phyloP scores from a whole-genome alignment of 768 basidiomycete species.

The Lactifluus echinatus region DNA sequence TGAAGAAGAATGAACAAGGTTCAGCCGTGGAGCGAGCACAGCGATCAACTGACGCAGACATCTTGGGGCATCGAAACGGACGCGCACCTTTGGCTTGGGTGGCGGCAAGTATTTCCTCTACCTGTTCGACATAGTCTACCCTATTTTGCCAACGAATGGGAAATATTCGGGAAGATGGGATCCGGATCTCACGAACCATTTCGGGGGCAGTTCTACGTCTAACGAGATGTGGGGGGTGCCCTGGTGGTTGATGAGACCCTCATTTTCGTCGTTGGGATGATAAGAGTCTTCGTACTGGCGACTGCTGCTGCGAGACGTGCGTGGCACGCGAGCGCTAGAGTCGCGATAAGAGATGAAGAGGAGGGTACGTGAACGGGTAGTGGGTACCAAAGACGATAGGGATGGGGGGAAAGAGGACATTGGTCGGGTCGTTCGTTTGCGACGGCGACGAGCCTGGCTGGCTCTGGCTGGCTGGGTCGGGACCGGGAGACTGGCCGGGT shows the following conservation, averaged over 20 bases:
- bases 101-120: constrained; percentile 65
- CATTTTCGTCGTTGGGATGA: constrained; percentile 51
- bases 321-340: constrained; percentile 47
- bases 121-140: constrained; percentile 90
- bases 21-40: constrained; percentile 17
- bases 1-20: constrained; percentile 20
- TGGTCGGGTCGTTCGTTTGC: not conserved
- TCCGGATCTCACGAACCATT: constrained; percentile 50
- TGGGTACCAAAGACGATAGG: constrained; percentile 27
- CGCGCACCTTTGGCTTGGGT: constrained; percentile 72
- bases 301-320: constrained; percentile 28
- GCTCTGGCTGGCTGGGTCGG: no score
- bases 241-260: constrained; percentile 47
- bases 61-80: constrained; percentile 8
- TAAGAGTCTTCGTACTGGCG: constrained; percentile 42
- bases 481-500: no score
- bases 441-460: no score
- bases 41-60: constrained; percentile 15
- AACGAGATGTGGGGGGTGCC: constrained; percentile 44
- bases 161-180: constrained; percentile 18
- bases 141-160: constrained; percentile 33
- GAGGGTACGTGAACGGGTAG: constrained; percentile 81
- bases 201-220: constrained; percentile 64
- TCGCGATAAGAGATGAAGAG: constrained; percentile 93
- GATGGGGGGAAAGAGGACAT: constrained; percentile 26